Conservation (phyloP, 139 green algal species). For the Haematococcus sp. region DNA sequence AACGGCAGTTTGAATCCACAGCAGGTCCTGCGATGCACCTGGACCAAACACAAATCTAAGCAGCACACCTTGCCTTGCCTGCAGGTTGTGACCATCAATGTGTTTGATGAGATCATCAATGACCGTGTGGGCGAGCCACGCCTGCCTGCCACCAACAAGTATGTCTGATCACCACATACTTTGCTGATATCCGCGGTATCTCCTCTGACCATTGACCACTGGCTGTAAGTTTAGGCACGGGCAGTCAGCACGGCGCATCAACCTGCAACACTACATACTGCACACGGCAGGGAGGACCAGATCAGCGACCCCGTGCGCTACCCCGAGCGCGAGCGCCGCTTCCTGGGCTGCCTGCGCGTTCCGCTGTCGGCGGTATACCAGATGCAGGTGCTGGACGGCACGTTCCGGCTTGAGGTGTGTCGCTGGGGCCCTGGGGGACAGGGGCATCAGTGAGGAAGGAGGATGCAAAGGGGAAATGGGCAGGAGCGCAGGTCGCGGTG, state of each 20-base stretch:
- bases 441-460: background rate
- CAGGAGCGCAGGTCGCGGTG: no score
- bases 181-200: no score
- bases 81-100: conserved; percentile 48
- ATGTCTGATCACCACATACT: no score
- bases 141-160: conserved; percentile 8
- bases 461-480: no score
- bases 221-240: no score
- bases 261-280: background rate
- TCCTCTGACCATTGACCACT: no score
- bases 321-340: conserved; percentile 51
- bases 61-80: conserved; percentile 6
- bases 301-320: conserved; percentile 31
- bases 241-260: background rate
- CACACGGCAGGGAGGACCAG: conserved; percentile 13
- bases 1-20: no score
- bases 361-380: conserved; percentile 58
- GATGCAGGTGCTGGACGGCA: conserved; percentile 42
- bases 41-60: no score
- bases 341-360: conserved; percentile 52
- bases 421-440: background rate
- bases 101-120: conserved; percentile 60
- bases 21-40: no score
- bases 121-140: conserved; percentile 11
- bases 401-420: conserved; percentile 40